Evolutionary conservation across 192 early-diverging fungal genomes (phyloP).

Genomic region (Backusella sp.): DNA sequence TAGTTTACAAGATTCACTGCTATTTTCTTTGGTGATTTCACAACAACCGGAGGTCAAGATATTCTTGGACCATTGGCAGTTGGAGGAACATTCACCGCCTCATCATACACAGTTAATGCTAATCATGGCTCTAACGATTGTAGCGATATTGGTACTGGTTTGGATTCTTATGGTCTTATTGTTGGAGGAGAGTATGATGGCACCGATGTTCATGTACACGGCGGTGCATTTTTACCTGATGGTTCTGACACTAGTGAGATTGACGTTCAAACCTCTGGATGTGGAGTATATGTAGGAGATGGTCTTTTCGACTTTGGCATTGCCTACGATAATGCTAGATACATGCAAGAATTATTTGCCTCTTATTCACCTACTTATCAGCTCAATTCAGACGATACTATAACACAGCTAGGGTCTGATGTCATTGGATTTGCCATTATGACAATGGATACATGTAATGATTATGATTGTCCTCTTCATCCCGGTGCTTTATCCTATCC

Average conservation of each 20-base stretch:
- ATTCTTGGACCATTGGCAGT: background rate
- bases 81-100: background rate
- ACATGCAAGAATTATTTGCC: background rate
- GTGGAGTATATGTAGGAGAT: background rate
- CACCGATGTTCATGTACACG: background rate
- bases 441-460: background rate
- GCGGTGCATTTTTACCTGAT: background rate
- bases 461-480: background rate
- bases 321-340: background rate
- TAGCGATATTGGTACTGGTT: background rate
- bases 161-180: background rate
- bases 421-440: background rate
- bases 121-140: background rate
- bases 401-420: background rate
- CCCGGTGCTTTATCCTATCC: background rate
- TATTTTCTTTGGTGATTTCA: background rate
- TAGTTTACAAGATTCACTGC: background rate
- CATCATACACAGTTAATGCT: background rate
- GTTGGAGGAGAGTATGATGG: background rate
- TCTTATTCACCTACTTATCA: background rate
- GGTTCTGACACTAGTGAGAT: background rate
- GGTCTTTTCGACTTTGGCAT: background rate
- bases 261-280: background rate
- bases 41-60: background rate
- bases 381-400: background rate